Evolutionary conservation across 306 rosid genomes (phyloP), one percentile per base, ranked within the genome.

Genomic region (Vigna reflexopilosa): DNA sequence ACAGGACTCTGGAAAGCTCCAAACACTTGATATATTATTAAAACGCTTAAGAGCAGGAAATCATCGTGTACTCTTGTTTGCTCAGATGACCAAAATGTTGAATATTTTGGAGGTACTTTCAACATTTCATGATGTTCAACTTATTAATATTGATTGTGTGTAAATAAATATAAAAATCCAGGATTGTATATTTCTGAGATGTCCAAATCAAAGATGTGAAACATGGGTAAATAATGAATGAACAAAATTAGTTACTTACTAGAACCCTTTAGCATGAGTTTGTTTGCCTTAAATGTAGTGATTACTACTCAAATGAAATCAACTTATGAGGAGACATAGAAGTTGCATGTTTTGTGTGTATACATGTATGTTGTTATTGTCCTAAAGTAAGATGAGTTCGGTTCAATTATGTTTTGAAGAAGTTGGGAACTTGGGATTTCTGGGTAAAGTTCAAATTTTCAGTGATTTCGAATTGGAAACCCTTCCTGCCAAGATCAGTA

Each of bases 1-100:
- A 24, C 82, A 96, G 99, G 99, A 96, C 90, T 96, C 99, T 48
- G 99, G 99, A 81, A 96, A 96, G 91, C 98, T 96, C 84, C 99
- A 93, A 87, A 96, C 99, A n/a, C 99, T 96, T 68, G 99, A 96
- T 87, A 93, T 96, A 86, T 76, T 96, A 80, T 83, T 96, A 87
- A 96, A 91, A 88, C 98, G 98, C 56, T 73, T 96, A 83, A 83
- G 99, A 71, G 91, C 97, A 17, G 96, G 77, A 79, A 96, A 93
- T 83, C 99, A 96, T 24, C 99, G 99, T 22, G 91, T 96, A 66
- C 98, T 96, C 76, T 85, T 96, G 83, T 96, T 96, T 91, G 97
- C 99, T 62, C 99, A 96, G 84, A 96, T 96, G 99, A 96, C 99
- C 36, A 96, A 93, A 89, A 96, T 96, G 99, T 85, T 96, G 80